These are phyloP conservation scores for Lyophyllum shimeji DNA, from an alignment of 768 basidiomycete species.

Conservation along the genomic window DNA sequence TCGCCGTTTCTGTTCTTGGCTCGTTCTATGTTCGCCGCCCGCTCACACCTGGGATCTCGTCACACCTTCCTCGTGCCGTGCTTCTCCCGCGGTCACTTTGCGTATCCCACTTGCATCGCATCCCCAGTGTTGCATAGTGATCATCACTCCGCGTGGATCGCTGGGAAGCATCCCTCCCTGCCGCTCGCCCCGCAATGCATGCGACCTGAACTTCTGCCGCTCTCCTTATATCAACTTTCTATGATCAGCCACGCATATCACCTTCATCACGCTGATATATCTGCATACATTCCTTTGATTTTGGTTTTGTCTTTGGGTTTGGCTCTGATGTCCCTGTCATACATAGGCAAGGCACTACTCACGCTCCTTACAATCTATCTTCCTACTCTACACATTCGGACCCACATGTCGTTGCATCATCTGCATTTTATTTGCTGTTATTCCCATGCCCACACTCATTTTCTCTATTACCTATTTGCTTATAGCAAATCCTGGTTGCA, in stretches of 20 bases:
- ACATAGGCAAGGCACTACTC: too few relatives aligned
- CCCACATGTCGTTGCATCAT: too few relatives aligned
- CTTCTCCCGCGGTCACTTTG: neutral
- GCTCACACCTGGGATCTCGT: neutral
- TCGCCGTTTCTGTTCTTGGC: neutral
- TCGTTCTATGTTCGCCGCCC: too few relatives aligned
- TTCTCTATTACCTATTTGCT: too few relatives aligned
- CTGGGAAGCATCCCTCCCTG: neutral
- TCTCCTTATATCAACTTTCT: neutral
- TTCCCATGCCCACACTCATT: too few relatives aligned
- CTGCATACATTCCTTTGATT: slow-evolving; percentile 13
- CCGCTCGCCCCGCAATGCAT: neutral
- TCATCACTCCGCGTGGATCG: neutral
- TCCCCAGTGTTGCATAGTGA: neutral
- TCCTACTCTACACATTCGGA: too few relatives aligned
- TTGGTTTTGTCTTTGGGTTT: neutral
- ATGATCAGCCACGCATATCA: neutral
- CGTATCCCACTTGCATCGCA: neutral
- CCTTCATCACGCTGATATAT: neutral
- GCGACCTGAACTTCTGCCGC: neutral
- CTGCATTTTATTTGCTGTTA: too few relatives aligned
- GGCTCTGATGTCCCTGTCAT: too few relatives aligned
- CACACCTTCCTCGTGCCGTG: neutral
- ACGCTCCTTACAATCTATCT: too few relatives aligned
- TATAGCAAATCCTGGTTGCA: too few relatives aligned